phyloP scores from a whole-genome alignment of 2,329 filamentous ascomycete species.

The Dissoconium aciculare region DNA sequence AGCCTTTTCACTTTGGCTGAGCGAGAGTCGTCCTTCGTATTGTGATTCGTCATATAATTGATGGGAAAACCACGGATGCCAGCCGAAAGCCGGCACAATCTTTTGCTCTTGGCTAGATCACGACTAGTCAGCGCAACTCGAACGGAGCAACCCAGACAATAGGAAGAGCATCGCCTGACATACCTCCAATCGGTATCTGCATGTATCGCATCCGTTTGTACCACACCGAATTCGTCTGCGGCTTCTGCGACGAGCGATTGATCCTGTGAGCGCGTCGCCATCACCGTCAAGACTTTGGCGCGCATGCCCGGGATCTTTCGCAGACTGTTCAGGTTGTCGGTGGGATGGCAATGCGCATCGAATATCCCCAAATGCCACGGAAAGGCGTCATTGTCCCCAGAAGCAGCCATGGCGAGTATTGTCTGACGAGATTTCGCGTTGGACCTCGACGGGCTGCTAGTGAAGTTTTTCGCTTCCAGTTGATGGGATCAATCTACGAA shows the following conservation, averaged over 20 bases:
- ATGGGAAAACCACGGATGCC: conserved; percentile 78
- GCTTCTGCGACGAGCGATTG: conserved; percentile 55
- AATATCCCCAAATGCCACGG: conserved; percentile 59
- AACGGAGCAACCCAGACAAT: too few species aligned
- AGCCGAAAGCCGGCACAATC: conserved; percentile 62
- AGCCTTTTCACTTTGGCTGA: conserved; percentile 32
- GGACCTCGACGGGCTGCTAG: too few species aligned
- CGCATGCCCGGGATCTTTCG: conserved; percentile 48
- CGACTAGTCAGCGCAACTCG: conserved; percentile 3
- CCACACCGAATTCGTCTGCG: conserved; percentile 41
- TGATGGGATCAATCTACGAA: too few species aligned
- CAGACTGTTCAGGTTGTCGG: conserved; percentile 55
- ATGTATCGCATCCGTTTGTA: conserved; percentile 9
- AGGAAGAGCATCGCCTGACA: too few species aligned
- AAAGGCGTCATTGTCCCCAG: conserved; percentile 24
- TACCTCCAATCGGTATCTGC: conserved; percentile 21
- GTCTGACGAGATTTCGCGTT: too few species aligned
- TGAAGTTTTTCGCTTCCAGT: too few species aligned
- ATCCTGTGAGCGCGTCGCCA: conserved; percentile 63
- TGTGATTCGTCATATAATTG: conserved; percentile 51
- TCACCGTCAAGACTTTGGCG: conserved; percentile 51
- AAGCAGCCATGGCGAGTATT: conserved; percentile 13
- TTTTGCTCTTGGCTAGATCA: conserved; percentile 26
- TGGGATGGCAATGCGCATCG: conserved; percentile 75
- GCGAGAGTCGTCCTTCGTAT: conserved; percentile 18